Conservation (phyloP, 2,329 filamentous ascomycete genomes). For the Escovopsis sp. region DNA sequence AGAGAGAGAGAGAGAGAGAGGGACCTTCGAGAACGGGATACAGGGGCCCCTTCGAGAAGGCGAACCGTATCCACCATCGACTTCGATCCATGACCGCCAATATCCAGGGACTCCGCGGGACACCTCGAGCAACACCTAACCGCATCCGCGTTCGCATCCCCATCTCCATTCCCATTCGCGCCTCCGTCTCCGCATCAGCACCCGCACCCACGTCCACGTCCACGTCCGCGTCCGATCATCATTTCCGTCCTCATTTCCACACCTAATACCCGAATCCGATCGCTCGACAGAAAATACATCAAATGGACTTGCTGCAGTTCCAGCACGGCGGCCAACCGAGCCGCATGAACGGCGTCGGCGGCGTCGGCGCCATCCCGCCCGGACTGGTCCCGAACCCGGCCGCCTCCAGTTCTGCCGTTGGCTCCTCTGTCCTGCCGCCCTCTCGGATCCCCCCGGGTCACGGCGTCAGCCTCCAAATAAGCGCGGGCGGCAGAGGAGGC, state of each 20-base stretch:
- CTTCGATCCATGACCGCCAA: too few relatives aligned
- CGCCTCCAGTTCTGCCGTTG: slow-evolving; percentile 10
- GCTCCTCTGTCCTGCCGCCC: slow-evolving; percentile 11
- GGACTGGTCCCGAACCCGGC: slow-evolving; percentile 14
- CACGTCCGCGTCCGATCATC: too few relatives aligned
- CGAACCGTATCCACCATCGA: too few relatives aligned
- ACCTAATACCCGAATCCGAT: background rate
- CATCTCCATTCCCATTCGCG: too few relatives aligned
- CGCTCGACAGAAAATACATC: background rate
- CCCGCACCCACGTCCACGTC: too few relatives aligned
- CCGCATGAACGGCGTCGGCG: background rate
- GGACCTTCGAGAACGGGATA: too few relatives aligned
- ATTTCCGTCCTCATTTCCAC: background rate
- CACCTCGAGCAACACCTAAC: too few relatives aligned
- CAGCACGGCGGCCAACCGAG: slow-evolving; percentile 6
- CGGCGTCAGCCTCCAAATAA: slow-evolving; percentile 5
- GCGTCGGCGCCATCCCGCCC: slow-evolving; percentile 5
- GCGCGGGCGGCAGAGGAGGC: background rate
- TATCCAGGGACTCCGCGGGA: too few relatives aligned
- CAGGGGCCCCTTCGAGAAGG: too few relatives aligned
- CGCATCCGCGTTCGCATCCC: too few relatives aligned
- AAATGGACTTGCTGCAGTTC: slow-evolving; percentile 14
- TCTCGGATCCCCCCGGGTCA: slow-evolving; percentile 9
- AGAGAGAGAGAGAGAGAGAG: too few relatives aligned
- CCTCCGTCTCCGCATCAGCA: too few relatives aligned